Conservation (phyloP, 176 grass and related monocot species). For the Aegilops umbellulata region DNA sequence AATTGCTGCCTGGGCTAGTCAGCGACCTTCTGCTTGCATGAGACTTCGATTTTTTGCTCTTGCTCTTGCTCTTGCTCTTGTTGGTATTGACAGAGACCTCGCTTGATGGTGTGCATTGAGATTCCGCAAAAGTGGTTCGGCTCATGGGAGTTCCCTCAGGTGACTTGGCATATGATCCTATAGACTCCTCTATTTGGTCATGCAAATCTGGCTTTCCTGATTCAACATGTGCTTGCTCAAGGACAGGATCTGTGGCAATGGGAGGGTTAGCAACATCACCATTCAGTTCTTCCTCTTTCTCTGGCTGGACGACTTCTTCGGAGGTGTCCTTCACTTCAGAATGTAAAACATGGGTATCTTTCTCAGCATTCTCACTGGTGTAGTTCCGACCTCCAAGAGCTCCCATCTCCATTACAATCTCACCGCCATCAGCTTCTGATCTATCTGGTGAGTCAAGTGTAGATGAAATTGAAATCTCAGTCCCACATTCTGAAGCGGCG, state of each 20-base stretch:
- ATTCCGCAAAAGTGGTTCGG: conserved; percentile 45
- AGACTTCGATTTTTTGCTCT: conserved; percentile 40
- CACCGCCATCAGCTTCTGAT: conserved; percentile 93
- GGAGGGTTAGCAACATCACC: conserved; percentile 1
- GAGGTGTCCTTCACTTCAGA: conserved; percentile 18
- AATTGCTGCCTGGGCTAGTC: conserved; percentile 57
- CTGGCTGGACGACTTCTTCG: conserved; percentile 5
- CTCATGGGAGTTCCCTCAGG: conserved; percentile 71
- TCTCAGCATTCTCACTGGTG: conserved; percentile 16
- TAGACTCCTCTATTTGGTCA: conserved; percentile 37
- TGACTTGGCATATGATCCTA: conserved; percentile 39
- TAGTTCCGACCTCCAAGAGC: conserved; percentile 57
- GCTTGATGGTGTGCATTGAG: conserved; percentile 82
- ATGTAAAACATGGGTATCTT: conserved; percentile 28
- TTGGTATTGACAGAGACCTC: conserved; percentile 77
- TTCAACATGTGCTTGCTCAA: conserved; percentile 37
- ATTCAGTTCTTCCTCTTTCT: conserved; percentile 31
- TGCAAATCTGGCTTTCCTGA: conserved; percentile 24
- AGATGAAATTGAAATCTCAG: conserved; percentile 95
- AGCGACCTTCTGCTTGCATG: conserved; percentile 58
- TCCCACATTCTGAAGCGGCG: conserved; percentile 94
- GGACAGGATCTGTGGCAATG: conserved; percentile 8
- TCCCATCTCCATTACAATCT: conserved; percentile 95
- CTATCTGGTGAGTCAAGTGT: conserved; percentile 95
- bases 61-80: conserved; percentile 52